Percentiles rank a stretch among this genome's conserved stretches.
phyloP scores from a whole-genome alignment of 495 filamentous ascomycete genomes.

The Margaritispora aquatica region DNA sequence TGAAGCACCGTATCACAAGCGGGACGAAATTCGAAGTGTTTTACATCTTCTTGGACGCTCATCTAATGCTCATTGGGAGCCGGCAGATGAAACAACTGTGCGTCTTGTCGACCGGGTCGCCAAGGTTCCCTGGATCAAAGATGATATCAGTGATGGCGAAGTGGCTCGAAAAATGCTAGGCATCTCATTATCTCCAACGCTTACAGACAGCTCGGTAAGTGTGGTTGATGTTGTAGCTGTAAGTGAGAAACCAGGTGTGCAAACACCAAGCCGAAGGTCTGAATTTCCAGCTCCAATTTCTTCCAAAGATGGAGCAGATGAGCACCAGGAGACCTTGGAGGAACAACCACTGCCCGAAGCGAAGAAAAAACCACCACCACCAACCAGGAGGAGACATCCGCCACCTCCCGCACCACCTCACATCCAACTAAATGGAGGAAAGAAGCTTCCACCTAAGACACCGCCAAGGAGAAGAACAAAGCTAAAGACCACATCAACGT shows the following conservation, averaged over 20 bases:
- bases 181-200: constrained; percentile 40
- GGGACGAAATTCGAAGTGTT: constrained; percentile 71
- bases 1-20: constrained; percentile 83
- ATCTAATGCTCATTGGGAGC: constrained; percentile 74
- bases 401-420: constrained; percentile 32
- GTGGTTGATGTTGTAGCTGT: constrained; percentile 73
- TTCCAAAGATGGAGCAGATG: constrained; percentile 6
- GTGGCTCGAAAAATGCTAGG: constrained; percentile 40
- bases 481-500: constrained; percentile 26
- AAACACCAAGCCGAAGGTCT: constrained; percentile 66
- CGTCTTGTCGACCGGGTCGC: constrained; percentile 77
- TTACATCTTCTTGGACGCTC: constrained; percentile 58
- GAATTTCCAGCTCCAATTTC: constrained; percentile 22
- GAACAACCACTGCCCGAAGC: constrained; percentile 4
- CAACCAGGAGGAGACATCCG: constrained; percentile 33
- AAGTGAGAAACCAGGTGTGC: constrained; percentile 77
- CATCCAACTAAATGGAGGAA: constrained; percentile 24
- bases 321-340: constrained; percentile 5
- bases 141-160: constrained; percentile 37
- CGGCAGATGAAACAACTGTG: constrained; percentile 83
- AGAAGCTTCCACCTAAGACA: constrained; percentile 49
- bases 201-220: constrained; percentile 53
- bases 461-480: constrained; percentile 44
- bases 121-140: constrained; percentile 73
- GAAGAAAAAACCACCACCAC: constrained; percentile 20